These are phyloP conservation scores for Articulospora tetracladia DNA, from an alignment of 495 filamentous ascomycete species.

Conservation along the genomic window DNA sequence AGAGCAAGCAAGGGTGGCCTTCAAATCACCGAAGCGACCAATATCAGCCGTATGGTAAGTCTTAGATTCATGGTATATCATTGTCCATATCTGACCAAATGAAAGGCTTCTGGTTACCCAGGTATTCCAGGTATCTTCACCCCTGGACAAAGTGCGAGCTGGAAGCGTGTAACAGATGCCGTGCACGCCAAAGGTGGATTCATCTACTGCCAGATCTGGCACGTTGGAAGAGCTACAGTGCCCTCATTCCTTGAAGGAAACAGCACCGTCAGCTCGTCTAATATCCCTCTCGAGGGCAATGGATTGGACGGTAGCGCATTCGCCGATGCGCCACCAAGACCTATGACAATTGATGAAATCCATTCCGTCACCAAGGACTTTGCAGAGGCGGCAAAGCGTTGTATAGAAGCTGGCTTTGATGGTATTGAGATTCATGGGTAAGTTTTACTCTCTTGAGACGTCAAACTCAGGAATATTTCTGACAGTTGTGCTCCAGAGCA, in stretches of 20 bases:
- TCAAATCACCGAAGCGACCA: constrained; percentile 60
- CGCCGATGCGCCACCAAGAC: constrained; percentile 35
- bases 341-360: constrained; percentile 50
- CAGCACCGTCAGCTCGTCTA: constrained; percentile 42
- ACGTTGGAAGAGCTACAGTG: constrained; percentile 53
- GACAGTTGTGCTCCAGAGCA: constrained; percentile 28
- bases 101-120: constrained; percentile 39
- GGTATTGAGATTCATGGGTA: constrained; percentile 67
- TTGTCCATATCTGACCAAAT: constrained; percentile 7
- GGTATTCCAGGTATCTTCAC: constrained; percentile 63
- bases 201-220: constrained; percentile 67
- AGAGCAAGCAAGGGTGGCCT: constrained; percentile 53
- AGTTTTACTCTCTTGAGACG: neutral
- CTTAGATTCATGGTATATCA: neutral
- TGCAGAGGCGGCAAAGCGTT: constrained; percentile 54
- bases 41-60: constrained; percentile 41
- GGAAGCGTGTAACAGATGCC: constrained; percentile 58
- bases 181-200: constrained; percentile 61
- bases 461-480: neutral
- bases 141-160: constrained; percentile 53
- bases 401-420: constrained; percentile 66
- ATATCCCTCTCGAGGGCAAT: constrained; percentile 34
- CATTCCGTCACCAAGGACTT: constrained; percentile 48
- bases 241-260: constrained; percentile 34
- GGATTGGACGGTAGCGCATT: constrained; percentile 35